These are phyloP conservation scores for Herpetomonas samuelpessoai DNA, from an alignment of 208 protist species.

Conservation along the genomic window DNA sequence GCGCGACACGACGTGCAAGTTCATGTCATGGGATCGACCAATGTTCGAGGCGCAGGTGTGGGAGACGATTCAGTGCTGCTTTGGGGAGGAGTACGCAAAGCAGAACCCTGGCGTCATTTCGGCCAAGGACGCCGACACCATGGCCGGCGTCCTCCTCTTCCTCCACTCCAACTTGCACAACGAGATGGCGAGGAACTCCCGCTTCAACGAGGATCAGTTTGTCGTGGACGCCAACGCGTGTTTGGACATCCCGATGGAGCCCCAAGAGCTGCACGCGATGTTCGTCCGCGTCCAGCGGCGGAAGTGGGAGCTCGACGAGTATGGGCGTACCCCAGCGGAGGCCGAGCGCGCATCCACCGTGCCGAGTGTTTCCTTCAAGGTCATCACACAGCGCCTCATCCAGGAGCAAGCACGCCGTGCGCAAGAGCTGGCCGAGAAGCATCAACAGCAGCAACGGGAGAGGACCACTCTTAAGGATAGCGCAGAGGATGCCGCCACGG, in stretches of 20 bases:
- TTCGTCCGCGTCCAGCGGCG: conserved; percentile 49
- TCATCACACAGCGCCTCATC: conserved; percentile 5
- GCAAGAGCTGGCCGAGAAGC: conserved; percentile 2
- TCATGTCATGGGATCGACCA: conserved; percentile 87
- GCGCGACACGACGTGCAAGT: conserved; percentile 83
- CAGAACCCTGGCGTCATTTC: conserved; percentile 73
- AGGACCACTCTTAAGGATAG: no score
- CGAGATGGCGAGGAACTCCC: conserved; percentile 31
- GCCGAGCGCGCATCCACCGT: conserved; percentile 34
- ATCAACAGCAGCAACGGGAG: no score
- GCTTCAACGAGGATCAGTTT: conserved; percentile 63
- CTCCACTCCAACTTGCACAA: conserved; percentile 90
- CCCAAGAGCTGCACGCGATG: conserved; percentile 68
- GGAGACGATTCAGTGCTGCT: conserved; percentile 69
- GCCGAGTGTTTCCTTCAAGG: conserved; percentile 27
- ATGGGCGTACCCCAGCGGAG: conserved; percentile 71
- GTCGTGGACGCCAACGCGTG: conserved; percentile 67
- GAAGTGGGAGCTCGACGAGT: conserved; percentile 78
- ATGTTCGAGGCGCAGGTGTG: conserved; percentile 88
- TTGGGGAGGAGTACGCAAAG: conserved; percentile 71
- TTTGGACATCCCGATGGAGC: conserved; percentile 61
- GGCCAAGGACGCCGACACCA: conserved; percentile 66
- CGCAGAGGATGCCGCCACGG: background rate
- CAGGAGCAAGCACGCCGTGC: conserved; percentile 9
- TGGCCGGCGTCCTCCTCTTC: conserved; percentile 85